phyloP scores from a whole-genome alignment of 495 filamentous ascomycete genomes.

The Penicillium egyptiacum region DNA sequence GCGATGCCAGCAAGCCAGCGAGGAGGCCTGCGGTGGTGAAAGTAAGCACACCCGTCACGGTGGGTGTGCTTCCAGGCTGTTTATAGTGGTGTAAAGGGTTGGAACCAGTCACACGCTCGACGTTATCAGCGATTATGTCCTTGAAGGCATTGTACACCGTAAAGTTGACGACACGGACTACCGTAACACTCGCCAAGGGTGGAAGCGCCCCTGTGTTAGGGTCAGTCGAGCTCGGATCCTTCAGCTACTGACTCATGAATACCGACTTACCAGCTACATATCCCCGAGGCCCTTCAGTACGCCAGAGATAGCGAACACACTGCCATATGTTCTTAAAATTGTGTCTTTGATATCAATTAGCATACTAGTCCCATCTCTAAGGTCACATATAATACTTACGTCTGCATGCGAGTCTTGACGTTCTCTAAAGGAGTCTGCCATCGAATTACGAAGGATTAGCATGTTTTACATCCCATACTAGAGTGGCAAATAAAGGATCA shows the following conservation, averaged over 20 bases:
- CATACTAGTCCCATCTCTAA: neutral
- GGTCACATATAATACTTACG: conserved; percentile 30
- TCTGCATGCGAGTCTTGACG: conserved; percentile 53
- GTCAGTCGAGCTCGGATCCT: conserved; percentile 8
- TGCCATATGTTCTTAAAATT: conserved; percentile 45
- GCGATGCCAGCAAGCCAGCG: conserved; percentile 75
- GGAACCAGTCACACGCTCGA: conserved; percentile 56
- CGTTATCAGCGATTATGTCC: conserved; percentile 59
- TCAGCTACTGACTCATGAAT: neutral
- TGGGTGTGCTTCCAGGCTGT: conserved; percentile 66
- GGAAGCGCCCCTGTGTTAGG: conserved; percentile 64
- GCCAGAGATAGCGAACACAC: conserved; percentile 47
- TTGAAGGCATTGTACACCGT: conserved; percentile 88
- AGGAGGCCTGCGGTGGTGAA: conserved; percentile 77
- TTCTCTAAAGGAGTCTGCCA: conserved; percentile 49
- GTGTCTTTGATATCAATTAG: conserved; percentile 26
- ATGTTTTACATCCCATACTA: neutral
- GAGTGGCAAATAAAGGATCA: neutral
- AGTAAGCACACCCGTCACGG: conserved; percentile 64
- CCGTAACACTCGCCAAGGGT: conserved; percentile 82
- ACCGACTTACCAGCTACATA: conserved; percentile 44
- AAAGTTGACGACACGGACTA: conserved; percentile 89
- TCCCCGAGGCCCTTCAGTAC: conserved; percentile 48
- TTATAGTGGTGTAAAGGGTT: conserved; percentile 73
- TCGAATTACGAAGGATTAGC: neutral